A percentile compares a stretch with the other conserved stretches of the same genome.
Evolutionary conservation across 805 yeast genomes (phyloP).

Genomic region (Saccharomycopsis sp.): DNA sequence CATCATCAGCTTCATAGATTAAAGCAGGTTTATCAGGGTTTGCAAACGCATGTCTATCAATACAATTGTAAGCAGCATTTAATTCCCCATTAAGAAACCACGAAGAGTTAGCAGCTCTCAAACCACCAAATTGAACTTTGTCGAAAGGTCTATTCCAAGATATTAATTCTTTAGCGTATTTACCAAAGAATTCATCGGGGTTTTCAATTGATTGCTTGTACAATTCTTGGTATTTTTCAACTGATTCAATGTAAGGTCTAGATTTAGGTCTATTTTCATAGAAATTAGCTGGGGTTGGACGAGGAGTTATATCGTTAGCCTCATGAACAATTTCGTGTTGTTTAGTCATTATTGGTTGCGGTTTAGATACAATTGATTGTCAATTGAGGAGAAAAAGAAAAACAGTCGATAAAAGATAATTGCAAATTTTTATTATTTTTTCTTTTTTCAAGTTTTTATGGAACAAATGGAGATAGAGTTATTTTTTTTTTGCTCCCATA

Average conservation of each 20-base stretch:
- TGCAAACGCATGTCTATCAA: constrained; percentile 88
- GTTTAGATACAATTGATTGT: neutral
- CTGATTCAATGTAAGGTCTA: constrained; percentile 48
- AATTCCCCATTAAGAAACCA: constrained; percentile 94
- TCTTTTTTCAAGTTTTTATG: neutral
- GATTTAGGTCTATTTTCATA: constrained; percentile 52
- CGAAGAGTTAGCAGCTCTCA: constrained; percentile 71
- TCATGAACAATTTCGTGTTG: constrained; percentile 45
- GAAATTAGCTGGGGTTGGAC: constrained; percentile 49
- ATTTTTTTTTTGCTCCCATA: too few species aligned
- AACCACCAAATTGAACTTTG: constrained; percentile 45
- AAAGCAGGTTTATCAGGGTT: constrained; percentile 81
- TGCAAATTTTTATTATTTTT: neutral
- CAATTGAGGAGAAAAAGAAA: neutral
- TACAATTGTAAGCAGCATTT: constrained; percentile 90
- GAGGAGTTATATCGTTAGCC: constrained; percentile 44
- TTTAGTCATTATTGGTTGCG: constrained; percentile 4
- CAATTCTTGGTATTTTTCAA: constrained; percentile 62
- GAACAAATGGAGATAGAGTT: too few species aligned
- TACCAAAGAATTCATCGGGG: constrained; percentile 78
- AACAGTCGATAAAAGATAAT: neutral
- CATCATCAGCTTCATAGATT: constrained; percentile 93
- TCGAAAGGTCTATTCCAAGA: constrained; percentile 77
- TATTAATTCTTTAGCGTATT: constrained; percentile 62
- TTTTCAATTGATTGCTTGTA: constrained; percentile 70